Conservation (phyloP, 148 eudicot genomes). For the Beta vulgaris region DNA sequence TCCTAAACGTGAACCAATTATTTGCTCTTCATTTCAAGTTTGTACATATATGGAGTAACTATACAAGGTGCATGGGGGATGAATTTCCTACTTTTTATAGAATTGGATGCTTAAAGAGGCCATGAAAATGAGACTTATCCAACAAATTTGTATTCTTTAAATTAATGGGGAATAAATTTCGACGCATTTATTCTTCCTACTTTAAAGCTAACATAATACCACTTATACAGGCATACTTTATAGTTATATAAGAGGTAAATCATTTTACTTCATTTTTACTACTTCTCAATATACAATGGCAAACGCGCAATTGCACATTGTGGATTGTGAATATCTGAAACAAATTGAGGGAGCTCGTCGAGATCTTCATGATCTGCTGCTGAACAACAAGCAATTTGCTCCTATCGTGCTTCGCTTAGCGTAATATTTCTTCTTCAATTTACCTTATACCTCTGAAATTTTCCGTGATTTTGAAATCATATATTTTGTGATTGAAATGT, state of each 20-base stretch:
- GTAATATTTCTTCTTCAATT: conserved; percentile 29
- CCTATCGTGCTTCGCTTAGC: conserved; percentile 94
- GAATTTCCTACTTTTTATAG: not conserved
- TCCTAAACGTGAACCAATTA: too few relatives aligned
- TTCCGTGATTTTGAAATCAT: not conserved
- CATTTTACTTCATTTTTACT: not conserved
- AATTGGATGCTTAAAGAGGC: not conserved
- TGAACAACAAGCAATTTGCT: conserved; percentile 55
- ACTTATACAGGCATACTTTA: not conserved
- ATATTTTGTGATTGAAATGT: too few relatives aligned
- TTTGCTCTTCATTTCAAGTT: too few relatives aligned
- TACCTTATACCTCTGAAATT: not conserved
- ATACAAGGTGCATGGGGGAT: not conserved
- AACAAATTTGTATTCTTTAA: not conserved
- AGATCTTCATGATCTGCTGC: conserved; percentile 66
- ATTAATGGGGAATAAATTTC: not conserved
- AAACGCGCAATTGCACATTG: conserved; percentile 12
- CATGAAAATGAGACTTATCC: not conserved
- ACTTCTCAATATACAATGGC: not conserved
- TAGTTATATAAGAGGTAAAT: not conserved
- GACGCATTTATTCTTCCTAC: too few relatives aligned
- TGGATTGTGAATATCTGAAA: conserved; percentile 56
- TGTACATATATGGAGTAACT: too few relatives aligned
- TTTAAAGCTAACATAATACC: not conserved
- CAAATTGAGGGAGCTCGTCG: conserved; percentile 67